phyloP scores from a whole-genome alignment of 192 early-diverging fungal genomes.

The Dimargaris cristalligena region DNA sequence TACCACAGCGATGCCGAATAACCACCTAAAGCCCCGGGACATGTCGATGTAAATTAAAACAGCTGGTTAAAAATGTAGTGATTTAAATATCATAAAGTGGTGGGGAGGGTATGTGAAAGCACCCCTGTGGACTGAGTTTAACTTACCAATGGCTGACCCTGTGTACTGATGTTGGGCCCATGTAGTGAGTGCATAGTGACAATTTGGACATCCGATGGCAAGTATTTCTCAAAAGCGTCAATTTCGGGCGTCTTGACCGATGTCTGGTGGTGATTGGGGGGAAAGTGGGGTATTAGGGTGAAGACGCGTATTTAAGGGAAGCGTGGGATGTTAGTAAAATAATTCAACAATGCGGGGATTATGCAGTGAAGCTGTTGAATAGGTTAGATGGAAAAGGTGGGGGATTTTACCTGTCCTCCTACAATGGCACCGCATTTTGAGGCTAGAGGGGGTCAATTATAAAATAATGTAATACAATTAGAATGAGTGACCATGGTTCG shows the following conservation, averaged over 20 bases:
- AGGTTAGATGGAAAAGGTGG: too few relatives aligned
- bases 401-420: constrained; percentile 50
- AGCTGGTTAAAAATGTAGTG: constrained; percentile 7
- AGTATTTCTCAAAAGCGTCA: constrained; percentile 63
- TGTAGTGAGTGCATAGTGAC: constrained; percentile 92
- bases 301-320: constrained; percentile 5
- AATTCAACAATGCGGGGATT: too few relatives aligned
- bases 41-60: neutral
- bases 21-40: constrained; percentile 44
- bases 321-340: too few relatives aligned
- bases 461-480: too few relatives aligned
- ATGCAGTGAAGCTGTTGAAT: too few relatives aligned
- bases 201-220: constrained; percentile 86
- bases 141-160: constrained; percentile 59
- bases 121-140: too few relatives aligned
- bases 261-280: constrained; percentile 31
- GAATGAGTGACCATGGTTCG: too few relatives aligned
- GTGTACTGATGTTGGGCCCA: constrained; percentile 72
- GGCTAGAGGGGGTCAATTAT: too few relatives aligned
- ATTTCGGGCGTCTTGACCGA: constrained; percentile 95
- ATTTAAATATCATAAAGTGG: too few relatives aligned
- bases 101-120: too few relatives aligned
- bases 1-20: constrained; percentile 54
- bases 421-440: constrained; percentile 81
- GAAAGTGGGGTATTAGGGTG: neutral